Evolutionary conservation across 2,329 filamentous ascomycete genomes (phyloP), one percentile per base, ranked within the genome.

Genomic region (Didymella pomorum): DNA sequence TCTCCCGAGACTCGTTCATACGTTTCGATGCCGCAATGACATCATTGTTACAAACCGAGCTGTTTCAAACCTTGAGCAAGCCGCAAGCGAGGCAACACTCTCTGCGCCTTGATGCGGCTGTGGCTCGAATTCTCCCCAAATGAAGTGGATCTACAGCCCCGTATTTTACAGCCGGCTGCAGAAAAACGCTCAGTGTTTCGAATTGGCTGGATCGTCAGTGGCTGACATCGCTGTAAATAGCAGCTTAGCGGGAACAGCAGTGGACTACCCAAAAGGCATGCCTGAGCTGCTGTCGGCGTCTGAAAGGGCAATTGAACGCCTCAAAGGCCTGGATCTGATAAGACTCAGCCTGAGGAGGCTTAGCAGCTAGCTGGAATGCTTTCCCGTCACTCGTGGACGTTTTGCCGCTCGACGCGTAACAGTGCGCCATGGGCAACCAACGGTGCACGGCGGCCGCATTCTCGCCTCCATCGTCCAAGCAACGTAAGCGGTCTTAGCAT

Each of bases 381-480:
- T 43, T 48, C 35, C 33, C 43, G 39, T 55, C 47, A 51, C 51
- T 53, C 26, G 59, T 47, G 39, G 47, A 33, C 46, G 28, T 29
- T 41, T 54, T 37, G 55, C 60, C 60, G 58, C 63, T 58, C 51
- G 63, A 57, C 63, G 58, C 63, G 63, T 63, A 61, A 50, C 47
- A 50, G 41, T 48, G 48, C 51, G 52, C 56, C 48, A 46, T 41
- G 25, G 58, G 41, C 26, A 35, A 51, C 31, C 52, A 47, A 47
- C 49, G 42, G 55, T 52, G 56, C 50, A 58, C 31, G 18, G 50
- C 45, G 44, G 61, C 53, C 39, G 51, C 61, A 62, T 58, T 63
- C 56, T 56, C 59, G 51, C 47, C 52, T 39, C 23, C 37, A 58
- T 64, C 37, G 59, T 58, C 61, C 52, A 62, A 60, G 57, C 61